Evolutionary conservation across 2,329 filamentous ascomycete species (phyloP), one percentile per base, ranked within the genome.

Genomic region (Juglanconis oblonga): DNA sequence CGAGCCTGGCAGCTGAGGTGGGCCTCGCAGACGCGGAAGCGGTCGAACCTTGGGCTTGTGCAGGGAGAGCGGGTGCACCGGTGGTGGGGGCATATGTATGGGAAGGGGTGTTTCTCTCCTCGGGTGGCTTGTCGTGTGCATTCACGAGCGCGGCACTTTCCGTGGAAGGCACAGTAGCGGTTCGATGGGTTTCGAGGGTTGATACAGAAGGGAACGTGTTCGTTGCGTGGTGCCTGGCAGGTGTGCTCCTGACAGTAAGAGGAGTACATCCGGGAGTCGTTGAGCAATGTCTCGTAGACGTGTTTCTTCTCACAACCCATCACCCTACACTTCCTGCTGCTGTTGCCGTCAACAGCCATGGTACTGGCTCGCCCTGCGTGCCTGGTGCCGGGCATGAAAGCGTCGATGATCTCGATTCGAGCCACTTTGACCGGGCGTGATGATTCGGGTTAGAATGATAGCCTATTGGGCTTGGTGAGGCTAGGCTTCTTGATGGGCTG

Each of bases 241-340:
- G 61, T 63, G n/a, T 63, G 61, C 5, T 61, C 51, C 54, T 61
- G 54, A 47, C 61, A 63, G 55, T 63, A 63, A 5, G 35, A 42
- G 10, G 59, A 58, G 45, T 58, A 55, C 5, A 51, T 32, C 14
- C 17, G 54, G 33, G 17, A 11, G 3, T 45, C 52, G 9, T 32
- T 48, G 50, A 35, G 35, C 14, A 52, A 35, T n/a, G 7, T 57
- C 2, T 62, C 49, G 49, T 53, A 55, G 9, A 56, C 57, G 32
- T 59, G 36, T 32, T 47, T 59, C 42, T n/a, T 35, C 2, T 36
- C 57, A 38, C 60, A 62, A 31, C 50, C 53, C 14, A 17, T 36
- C 2, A 53, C 52, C 8, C 32, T 31, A 44, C 60, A 62, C 5
- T 17, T 17, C 29, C 29, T 59, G 42, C 32, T 56, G 48, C 9